Percentiles rank a stretch among this genome's conserved stretches.
Evolutionary conservation across 139 green algal species (phyloP).

Genomic region (Picochlorum sp.): DNA sequence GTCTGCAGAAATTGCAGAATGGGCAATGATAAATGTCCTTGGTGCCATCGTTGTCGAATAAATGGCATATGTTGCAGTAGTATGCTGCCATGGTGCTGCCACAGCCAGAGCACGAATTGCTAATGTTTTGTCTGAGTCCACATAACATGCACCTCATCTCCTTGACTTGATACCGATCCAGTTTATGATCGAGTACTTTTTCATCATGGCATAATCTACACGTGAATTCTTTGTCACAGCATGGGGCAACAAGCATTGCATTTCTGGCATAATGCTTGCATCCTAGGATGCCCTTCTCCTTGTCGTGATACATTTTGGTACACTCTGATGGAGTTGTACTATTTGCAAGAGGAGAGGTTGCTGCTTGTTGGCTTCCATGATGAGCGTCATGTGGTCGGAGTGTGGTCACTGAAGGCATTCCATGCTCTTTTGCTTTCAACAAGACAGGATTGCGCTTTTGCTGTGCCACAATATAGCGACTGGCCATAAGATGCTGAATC

Average conservation of each 20-base stretch:
- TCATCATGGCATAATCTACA: constrained; percentile 96
- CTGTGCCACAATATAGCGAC: constrained; percentile 72
- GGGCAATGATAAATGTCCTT: constrained; percentile 96
- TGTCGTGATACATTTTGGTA: constrained; percentile 35
- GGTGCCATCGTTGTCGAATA: constrained; percentile 79
- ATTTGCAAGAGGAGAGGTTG: not conserved
- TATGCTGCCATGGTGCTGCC: constrained; percentile 68
- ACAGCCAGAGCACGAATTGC: constrained; percentile 48
- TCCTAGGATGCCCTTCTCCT: constrained; percentile 32
- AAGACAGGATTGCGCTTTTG: constrained; percentile 38
- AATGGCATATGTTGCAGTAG: constrained; percentile 94
- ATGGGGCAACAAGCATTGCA: constrained; percentile 75
- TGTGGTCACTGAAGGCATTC: not conserved
- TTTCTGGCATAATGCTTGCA: constrained; percentile 57
- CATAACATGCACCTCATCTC: constrained; percentile 90
- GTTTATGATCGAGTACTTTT: constrained; percentile 56
- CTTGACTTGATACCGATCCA: constrained; percentile 58
- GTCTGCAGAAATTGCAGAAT: constrained; percentile 95
- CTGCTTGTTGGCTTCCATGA: not conserved
- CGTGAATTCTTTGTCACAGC: constrained; percentile 67
- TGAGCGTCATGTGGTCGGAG: not conserved
- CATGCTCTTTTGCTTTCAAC: not conserved
- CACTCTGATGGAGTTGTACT: too few relatives aligned
- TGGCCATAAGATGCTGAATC: constrained; percentile 95
- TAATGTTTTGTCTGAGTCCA: constrained; percentile 61